These are phyloP conservation scores for Aspergillus tamarii DNA, from an alignment of 2,329 filamentous ascomycete species.

Conservation along the genomic window DNA sequence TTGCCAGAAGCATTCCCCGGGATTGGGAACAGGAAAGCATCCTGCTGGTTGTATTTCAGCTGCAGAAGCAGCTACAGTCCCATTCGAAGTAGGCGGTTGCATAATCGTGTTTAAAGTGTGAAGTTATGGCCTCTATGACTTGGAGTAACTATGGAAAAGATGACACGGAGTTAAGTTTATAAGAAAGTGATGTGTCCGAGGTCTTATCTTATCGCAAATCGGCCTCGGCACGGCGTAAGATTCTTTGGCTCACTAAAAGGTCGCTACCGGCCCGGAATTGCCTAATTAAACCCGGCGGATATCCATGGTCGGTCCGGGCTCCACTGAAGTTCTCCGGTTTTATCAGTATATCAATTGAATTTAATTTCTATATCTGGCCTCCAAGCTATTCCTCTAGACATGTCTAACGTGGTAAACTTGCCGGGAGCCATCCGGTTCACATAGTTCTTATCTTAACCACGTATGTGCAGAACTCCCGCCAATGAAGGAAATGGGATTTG, in stretches of 20 bases:
- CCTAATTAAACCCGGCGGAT: background rate
- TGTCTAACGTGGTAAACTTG: background rate
- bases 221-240: background rate
- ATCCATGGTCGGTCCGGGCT: background rate
- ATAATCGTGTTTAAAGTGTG: background rate
- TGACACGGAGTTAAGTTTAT: background rate
- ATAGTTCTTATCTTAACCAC: background rate
- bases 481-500: background rate
- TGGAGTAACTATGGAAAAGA: background rate
- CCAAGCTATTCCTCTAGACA: background rate
- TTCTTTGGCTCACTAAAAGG: background rate
- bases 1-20: constrained; percentile 45
- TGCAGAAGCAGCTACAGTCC: background rate
- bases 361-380: rapidly evolving
- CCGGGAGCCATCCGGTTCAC: background rate
- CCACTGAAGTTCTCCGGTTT: background rate
- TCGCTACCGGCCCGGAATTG: constrained; percentile 6
- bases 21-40: constrained; percentile 9
- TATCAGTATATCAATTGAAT: background rate
- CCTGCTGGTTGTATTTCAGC: background rate
- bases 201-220: background rate
- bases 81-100: background rate
- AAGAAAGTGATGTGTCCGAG: background rate
- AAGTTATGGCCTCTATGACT: background rate
- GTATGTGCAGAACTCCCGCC: background rate